These are phyloP conservation scores for Metarhizium brunneum DNA, from an alignment of 2,329 filamentous ascomycete species.

Conservation along the genomic window DNA sequence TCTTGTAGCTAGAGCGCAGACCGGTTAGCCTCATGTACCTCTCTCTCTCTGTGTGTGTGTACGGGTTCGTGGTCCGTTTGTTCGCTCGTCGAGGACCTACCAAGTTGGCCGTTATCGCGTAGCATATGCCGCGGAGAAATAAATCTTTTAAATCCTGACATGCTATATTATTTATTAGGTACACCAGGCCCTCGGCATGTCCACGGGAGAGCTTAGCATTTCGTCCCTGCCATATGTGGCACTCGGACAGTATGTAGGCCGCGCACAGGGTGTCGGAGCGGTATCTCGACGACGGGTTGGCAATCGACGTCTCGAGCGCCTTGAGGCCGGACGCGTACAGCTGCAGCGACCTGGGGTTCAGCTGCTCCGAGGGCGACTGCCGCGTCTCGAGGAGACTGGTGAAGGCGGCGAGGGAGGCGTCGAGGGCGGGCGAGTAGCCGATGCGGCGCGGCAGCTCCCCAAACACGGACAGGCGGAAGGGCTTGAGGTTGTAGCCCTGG, in stretches of 20 bases:
- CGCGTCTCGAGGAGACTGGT: not conserved
- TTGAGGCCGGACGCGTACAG: not conserved
- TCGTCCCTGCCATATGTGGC: not conserved
- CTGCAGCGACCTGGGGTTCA: not conserved
- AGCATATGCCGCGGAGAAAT: not conserved
- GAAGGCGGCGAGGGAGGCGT: not conserved
- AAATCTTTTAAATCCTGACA: not conserved
- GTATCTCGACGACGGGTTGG: not conserved
- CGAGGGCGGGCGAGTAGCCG: not conserved
- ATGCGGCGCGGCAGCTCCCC: not conserved
- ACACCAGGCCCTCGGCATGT: not conserved
- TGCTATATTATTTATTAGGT: not conserved
- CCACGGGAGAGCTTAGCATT: not conserved
- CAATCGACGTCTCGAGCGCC: not conserved
- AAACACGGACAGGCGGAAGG: not conserved
- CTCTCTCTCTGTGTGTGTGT: no score
- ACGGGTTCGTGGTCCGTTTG: no score
- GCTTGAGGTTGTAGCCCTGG: not conserved
- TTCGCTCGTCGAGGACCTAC: not conserved
- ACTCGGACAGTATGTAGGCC: not conserved
- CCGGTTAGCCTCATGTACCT: no score
- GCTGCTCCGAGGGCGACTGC: not conserved
- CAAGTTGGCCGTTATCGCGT: not conserved
- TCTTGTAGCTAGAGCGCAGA: not conserved
- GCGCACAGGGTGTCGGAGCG: not conserved